Base-by-base conservation (phyloP, 2,329 filamentous ascomycete species). In the Verticillium albo-atrum region DNA sequence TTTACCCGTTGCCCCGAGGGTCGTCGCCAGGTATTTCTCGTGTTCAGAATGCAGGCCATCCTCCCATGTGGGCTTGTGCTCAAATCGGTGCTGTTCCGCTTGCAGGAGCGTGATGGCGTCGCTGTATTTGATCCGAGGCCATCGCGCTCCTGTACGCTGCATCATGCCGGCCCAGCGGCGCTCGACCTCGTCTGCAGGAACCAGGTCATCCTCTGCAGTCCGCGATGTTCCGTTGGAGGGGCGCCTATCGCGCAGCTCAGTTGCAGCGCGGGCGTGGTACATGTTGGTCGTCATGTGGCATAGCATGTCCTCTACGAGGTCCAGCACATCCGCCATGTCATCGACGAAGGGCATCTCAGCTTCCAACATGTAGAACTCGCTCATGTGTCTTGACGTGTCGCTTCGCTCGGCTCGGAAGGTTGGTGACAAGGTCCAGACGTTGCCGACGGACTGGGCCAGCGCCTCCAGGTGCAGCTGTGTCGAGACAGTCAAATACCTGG, bases 361-460 rank as follows among this genome's bases (percentile, higher is more conserved):
- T 75, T 99, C 95, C 2, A 99, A 84, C 95, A 99, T 98, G 76
- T 98, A 98, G 69, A 99, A 98, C 71, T 99, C 95, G 77, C 92
- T 97, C 62, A 99, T 80, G 75, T 99, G 95, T 28, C 95, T 87
- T 6, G 92, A 88, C 0, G 95, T 98, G 70, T 98, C 93, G 74
- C 92, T 97, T 70, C 88, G 88, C 73, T 97, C 95, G 4, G 95
- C 95, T 37, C 95, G 87, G 71, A 99, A 99, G 0, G 92, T 96
- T 3, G 95, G 95, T 4, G 93, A 95, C 12, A 99, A 77, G 1
- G 93, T 90, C 93, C 95, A 99, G 7, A 98, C 95, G 67, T 90
- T 91, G 42, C 91, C 91, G 30, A 97, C 82, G 23, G 93, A 88
- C 68, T 96, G 92, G 0, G 93, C 88, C 60, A 97, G 83, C 3